Evolutionary conservation across 1,284 basidiomycete genomes (phyloP).

Genomic region (Ceratobasidium sp.): DNA sequence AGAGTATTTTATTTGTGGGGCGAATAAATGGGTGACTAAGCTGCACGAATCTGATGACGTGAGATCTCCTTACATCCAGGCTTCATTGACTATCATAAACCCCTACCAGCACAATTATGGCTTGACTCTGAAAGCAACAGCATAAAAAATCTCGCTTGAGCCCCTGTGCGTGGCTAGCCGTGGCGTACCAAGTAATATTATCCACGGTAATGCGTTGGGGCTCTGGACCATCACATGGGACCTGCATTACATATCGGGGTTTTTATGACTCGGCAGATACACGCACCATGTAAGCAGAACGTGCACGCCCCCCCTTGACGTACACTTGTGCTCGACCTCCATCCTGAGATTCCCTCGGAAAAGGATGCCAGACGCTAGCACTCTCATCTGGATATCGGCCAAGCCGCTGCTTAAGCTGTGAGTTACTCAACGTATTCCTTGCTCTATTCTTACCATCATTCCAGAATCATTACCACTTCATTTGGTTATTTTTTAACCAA

Average conservation of each 20-base stretch:
- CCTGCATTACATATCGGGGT: slow-evolving; percentile 13
- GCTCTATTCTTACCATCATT: slow-evolving; percentile 14
- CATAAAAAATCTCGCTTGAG: neutral
- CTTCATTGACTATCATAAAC: no score
- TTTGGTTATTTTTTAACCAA: slow-evolving; percentile 70
- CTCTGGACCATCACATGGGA: neutral
- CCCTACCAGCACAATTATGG: no score
- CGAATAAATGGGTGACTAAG: slow-evolving; percentile 2
- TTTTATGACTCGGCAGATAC: slow-evolving; percentile 3
- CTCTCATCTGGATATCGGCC: slow-evolving; percentile 67
- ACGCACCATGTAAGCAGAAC: neutral
- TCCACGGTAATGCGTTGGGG: neutral
- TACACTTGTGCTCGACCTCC: slow-evolving; percentile 2
- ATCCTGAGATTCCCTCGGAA: neutral
- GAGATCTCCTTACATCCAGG: neutral
- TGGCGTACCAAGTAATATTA: neutral
- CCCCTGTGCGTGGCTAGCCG: neutral
- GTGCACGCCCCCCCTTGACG: neutral
- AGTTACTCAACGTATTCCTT: slow-evolving; percentile 49
- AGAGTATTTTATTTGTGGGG: slow-evolving; percentile 22
- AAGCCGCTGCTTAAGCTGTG: slow-evolving; percentile 70
- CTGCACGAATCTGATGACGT: neutral
- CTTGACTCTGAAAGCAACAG: no score
- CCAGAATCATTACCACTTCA: slow-evolving; percentile 64
- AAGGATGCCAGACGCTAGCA: slow-evolving; percentile 53